These are phyloP conservation scores for Rhizophagus prolifer DNA, from an alignment of 192 early-diverging fungal species.

Conservation along the genomic window DNA sequence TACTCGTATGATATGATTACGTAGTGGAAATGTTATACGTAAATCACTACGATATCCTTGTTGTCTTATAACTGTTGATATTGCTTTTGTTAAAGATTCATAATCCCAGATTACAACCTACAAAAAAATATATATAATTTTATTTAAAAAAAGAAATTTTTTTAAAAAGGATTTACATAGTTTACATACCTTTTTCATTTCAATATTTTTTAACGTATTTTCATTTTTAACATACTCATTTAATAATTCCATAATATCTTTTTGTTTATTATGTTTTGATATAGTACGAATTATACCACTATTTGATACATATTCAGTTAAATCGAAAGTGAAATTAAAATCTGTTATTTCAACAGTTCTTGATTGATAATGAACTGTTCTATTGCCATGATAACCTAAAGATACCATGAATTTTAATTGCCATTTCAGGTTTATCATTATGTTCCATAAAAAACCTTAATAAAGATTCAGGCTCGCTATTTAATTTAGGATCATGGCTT, in stretches of 20 bases:
- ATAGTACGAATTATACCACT: slow-evolving; percentile 33
- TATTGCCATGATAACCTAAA: slow-evolving; percentile 35
- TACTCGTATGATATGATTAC: slow-evolving; percentile 35
- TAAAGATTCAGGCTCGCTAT: slow-evolving; percentile 11
- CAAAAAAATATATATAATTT: slow-evolving; percentile 24
- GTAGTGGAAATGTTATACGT: slow-evolving; percentile 39
- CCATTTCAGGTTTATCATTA: slow-evolving; percentile 42
- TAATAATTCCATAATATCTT: slow-evolving; percentile 36
- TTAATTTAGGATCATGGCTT: slow-evolving; percentile 4
- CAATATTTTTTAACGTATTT: slow-evolving; percentile 41
- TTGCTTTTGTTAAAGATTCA: slow-evolving; percentile 37
- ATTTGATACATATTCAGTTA: slow-evolving; percentile 34
- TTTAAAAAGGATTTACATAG: neutral
- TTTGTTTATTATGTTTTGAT: slow-evolving; percentile 17
- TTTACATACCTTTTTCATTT: slow-evolving; percentile 39
- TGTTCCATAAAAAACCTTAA: slow-evolving; percentile 42
- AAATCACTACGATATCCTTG: slow-evolving; percentile 37
- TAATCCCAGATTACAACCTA: slow-evolving; percentile 39
- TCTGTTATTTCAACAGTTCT: slow-evolving; percentile 33
- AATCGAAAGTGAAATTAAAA: slow-evolving; percentile 40
- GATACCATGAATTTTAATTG: slow-evolving; percentile 38
- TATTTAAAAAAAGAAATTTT: neutral
- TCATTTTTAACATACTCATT: slow-evolving; percentile 37
- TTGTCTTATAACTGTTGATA: slow-evolving; percentile 36
- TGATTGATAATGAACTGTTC: slow-evolving; percentile 6